phyloP scores from a whole-genome alignment of 768 basidiomycete species.

The Boletales sp. region DNA sequence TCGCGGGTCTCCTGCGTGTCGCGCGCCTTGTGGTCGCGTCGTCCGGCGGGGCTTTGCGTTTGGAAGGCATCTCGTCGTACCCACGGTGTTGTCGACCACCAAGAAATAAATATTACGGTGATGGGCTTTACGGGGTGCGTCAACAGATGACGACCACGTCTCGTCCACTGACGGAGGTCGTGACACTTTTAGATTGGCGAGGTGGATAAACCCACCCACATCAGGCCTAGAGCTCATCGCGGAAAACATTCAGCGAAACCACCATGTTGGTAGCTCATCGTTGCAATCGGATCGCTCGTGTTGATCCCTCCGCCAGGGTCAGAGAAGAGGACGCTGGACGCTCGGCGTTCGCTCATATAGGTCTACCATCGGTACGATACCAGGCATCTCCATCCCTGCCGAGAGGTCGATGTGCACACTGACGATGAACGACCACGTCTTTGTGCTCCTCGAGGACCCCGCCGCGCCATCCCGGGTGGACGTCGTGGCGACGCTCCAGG shows the following conservation, averaged over 20 bases:
- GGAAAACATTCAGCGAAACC: constrained; percentile 67
- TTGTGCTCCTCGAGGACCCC: constrained; percentile 76
- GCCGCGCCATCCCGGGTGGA: constrained; percentile 66
- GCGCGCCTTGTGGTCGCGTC: constrained; percentile 31
- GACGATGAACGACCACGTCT: constrained; percentile 78
- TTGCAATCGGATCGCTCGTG: constrained; percentile 12
- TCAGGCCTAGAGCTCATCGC: constrained; percentile 64
- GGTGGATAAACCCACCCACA: constrained; percentile 81
- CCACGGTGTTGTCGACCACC: constrained; percentile 3
- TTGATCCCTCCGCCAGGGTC: constrained; percentile 43
- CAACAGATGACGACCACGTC: not conserved
- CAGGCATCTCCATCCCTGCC: constrained; percentile 45
- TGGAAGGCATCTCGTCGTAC: constrained; percentile 27
- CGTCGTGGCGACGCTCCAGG: constrained; percentile 27
- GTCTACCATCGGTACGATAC: constrained; percentile 60
- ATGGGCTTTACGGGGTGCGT: constrained; percentile 67
- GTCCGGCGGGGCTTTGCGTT: constrained; percentile 39
- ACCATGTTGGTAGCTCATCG: constrained; percentile 46
- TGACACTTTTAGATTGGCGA: constrained; percentile 51
- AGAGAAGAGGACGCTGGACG: constrained; percentile 60
- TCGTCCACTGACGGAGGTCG: constrained; percentile 1
- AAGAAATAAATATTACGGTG: too few relatives aligned
- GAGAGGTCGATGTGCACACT: constrained; percentile 75
- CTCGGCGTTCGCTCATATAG: constrained; percentile 72
- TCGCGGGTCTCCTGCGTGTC: constrained; percentile 13